phyloP scores from a whole-genome alignment of 495 filamentous ascomycete species.

The Xylaria cubensis region DNA sequence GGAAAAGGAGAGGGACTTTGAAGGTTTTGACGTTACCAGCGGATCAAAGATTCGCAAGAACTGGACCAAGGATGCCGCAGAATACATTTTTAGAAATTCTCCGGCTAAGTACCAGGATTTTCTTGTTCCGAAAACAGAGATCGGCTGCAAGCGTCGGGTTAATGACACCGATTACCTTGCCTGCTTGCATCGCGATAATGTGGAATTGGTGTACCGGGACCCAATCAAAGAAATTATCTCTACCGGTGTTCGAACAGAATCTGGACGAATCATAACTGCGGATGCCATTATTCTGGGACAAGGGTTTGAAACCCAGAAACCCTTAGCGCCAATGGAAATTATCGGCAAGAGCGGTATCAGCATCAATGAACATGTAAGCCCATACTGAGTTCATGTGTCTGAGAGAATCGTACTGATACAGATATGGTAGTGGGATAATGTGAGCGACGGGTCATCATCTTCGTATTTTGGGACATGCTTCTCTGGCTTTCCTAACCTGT shows the following conservation, averaged over 20 bases:
- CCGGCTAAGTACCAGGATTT: background rate
- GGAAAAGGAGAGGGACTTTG: background rate
- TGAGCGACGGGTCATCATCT: background rate
- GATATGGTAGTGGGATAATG: background rate
- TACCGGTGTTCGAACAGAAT: background rate
- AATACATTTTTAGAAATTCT: background rate
- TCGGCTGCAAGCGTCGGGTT: background rate
- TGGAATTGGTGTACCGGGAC: background rate
- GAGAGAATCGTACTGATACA: background rate
- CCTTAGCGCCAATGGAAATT: background rate
- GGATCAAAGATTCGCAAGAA: background rate
- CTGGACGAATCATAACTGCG: background rate
- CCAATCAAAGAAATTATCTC: background rate
- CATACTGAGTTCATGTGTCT: background rate
- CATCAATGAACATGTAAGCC: background rate
- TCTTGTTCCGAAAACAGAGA: background rate
- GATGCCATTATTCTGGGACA: background rate
- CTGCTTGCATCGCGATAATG: background rate
- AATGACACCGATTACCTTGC: background rate
- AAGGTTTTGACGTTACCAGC: background rate
- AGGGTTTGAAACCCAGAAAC: background rate
- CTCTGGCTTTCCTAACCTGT: background rate
- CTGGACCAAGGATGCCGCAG: background rate
- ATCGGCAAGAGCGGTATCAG: background rate
- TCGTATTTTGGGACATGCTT: background rate